Base-by-base conservation (phyloP, 352 stramenopile species). In the Pythium biforme region DNA sequence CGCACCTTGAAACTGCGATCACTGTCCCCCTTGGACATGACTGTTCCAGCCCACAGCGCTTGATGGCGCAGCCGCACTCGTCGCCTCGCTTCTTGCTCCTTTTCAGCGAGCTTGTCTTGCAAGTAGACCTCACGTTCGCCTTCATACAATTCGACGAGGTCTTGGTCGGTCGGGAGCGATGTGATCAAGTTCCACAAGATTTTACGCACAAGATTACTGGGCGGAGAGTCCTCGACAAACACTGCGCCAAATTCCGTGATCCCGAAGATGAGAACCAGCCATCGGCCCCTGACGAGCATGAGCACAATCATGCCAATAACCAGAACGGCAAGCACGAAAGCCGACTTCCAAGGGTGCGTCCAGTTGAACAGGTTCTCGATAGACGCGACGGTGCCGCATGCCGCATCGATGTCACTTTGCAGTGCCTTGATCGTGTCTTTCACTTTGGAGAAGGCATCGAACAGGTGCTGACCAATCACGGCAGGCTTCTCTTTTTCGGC, bases 261-360 rank as follows among this genome's bases (percentile, higher is more conserved):
- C 0, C 86, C 86, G 60, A 89, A 89, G 3, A 87, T 23, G 15
- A 95, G 66, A 45, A 95, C 76, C 15, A 90, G 71, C 82, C 85
- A 95, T 14, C 86, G 77, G 1, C 79, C 79, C 31, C 76, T 82
- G 31, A 95, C 61, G 29, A 93, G 65, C 10, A 79, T 85, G 34
- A 90, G 87, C 19, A 95, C 57, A 4, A 93, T 27, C 14, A 75
- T 63, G 31, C 74, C 72, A 40, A 79, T 59, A 2, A 81, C 62
- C 5, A 92, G 70, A 11, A 74, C 69, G 11, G 59, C 62, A 29
- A 93, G 88, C 29, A 85, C 79, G 0, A 81, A 68, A 10, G 71
- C 83, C 40, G 86, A 92, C 58, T 95, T 95, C 86, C 86, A 95
- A 26, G 86, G 86, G 53, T 95, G 86, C 23, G 86, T 90, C 86